These are phyloP conservation scores for Penicillium sp. DNA, from an alignment of 2,329 filamentous ascomycete species.

Conservation along the genomic window DNA sequence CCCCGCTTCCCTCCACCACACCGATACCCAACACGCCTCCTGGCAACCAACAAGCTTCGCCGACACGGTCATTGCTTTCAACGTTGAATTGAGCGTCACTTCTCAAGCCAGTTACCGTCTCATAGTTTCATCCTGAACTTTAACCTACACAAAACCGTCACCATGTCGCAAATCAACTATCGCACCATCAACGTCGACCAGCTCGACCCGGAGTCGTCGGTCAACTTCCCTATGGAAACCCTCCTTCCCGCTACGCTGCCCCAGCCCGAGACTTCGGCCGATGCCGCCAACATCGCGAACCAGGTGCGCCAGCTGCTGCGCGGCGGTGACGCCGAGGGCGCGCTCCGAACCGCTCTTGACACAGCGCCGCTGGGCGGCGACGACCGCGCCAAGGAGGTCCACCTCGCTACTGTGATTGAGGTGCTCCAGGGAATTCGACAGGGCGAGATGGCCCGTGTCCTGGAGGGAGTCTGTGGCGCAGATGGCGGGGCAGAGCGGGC, in stretches of 20 bases:
- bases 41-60: not conserved
- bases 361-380: constrained; percentile 67
- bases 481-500: constrained; percentile 79
- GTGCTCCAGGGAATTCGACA: constrained; percentile 95
- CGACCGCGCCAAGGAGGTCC: constrained; percentile 67
- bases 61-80: not conserved
- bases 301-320: constrained; percentile 86
- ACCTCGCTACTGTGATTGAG: constrained; percentile 84
- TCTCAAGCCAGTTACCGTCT: not conserved
- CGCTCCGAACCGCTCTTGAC: constrained; percentile 78
- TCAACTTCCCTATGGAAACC: constrained; percentile 86
- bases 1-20: constrained; percentile 17
- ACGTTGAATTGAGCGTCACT: not conserved
- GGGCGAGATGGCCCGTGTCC: constrained; percentile 86
- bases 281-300: constrained; percentile 72
- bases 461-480: constrained; percentile 74
- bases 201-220: constrained; percentile 81
- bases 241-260: constrained; percentile 69
- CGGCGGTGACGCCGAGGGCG: constrained; percentile 83
- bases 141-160: constrained; percentile 14
- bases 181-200: constrained; percentile 94
- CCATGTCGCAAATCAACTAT: constrained; percentile 57
- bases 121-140: not conserved
- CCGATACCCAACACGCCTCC: constrained; percentile 10
- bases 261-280: constrained; percentile 70